phyloP scores from a whole-genome alignment of 1,139 yeast genomes.

The Kurtzmaniella quercitrusa region DNA sequence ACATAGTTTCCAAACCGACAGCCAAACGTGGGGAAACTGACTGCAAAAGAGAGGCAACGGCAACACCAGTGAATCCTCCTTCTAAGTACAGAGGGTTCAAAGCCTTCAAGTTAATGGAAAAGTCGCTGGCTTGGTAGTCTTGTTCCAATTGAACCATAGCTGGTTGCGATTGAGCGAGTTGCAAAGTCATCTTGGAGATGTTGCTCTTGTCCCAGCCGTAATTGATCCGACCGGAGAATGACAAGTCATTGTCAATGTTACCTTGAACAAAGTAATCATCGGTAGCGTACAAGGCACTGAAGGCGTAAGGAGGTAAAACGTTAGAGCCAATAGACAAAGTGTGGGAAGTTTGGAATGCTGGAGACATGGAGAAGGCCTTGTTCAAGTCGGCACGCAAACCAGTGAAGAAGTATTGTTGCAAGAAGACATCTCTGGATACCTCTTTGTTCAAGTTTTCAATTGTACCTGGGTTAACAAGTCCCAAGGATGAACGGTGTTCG shows the following conservation, averaged over 20 bases:
- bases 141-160: constrained; percentile 96
- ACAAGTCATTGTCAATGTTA: constrained; percentile 79
- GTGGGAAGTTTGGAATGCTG: constrained; percentile 97
- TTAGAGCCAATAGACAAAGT: constrained; percentile 87
- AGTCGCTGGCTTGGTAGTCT: constrained; percentile 88
- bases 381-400: constrained; percentile 96
- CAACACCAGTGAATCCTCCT: constrained; percentile 66
- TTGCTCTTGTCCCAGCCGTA: constrained; percentile 84
- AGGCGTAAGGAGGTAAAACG: constrained; percentile 86
- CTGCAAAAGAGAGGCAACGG: constrained; percentile 90
- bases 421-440: constrained; percentile 88
- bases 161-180: constrained; percentile 86
- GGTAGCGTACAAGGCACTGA: constrained; percentile 85
- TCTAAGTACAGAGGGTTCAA: constrained; percentile 81
- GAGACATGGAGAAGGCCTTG: constrained; percentile 86
- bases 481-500: constrained; percentile 77
- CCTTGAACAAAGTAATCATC: constrained; percentile 89
- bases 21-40: constrained; percentile 80
- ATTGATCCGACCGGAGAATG: constrained; percentile 86
- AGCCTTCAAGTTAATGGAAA: constrained; percentile 82
- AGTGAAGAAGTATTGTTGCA: constrained; percentile 86
- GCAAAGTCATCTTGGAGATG: constrained; percentile 82
- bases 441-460: constrained; percentile 92
- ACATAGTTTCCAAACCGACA: constrained; percentile 89
- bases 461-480: constrained; percentile 89